phyloP scores from a whole-genome alignment of 2,329 filamentous ascomycete species.

The Fusarium multiceps region DNA sequence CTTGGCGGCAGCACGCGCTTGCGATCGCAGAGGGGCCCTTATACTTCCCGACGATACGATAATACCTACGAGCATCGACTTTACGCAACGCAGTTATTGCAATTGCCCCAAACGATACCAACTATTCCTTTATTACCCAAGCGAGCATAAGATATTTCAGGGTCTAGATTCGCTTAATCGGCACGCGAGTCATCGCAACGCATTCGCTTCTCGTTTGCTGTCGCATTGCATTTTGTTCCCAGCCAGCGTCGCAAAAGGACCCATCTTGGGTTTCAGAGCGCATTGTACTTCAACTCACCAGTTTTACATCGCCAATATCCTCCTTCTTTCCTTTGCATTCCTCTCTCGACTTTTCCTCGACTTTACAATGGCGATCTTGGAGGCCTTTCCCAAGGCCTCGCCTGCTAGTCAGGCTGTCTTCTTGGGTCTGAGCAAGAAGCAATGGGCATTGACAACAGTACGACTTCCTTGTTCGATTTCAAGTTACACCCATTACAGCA shows the following conservation, averaged over 20 bases:
- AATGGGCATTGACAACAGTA: constrained; percentile 43
- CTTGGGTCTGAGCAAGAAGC: constrained; percentile 43
- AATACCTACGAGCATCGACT: background rate
- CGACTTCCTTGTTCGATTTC: background rate
- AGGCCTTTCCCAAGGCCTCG: constrained; percentile 19
- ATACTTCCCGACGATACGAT: background rate
- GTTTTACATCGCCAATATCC: constrained; percentile 4
- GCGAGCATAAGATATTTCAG: background rate
- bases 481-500: background rate
- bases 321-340: constrained; percentile 1
- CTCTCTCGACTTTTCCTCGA: background rate
- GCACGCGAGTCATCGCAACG: constrained; percentile 4
- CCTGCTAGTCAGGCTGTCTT: constrained; percentile 30
- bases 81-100: background rate
- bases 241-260: constrained; percentile 33
- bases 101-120: background rate
- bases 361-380: constrained; percentile 41
- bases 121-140: background rate
- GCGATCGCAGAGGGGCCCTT: constrained; percentile 38
- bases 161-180: background rate
- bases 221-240: constrained; percentile 37
- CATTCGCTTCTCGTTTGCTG: constrained; percentile 7
- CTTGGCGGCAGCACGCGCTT: constrained; percentile 42
- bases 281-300: constrained; percentile 9
- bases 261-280: constrained; percentile 20